These are phyloP conservation scores for Fusarium sp. DNA, from an alignment of 2,329 filamentous ascomycete species.

Conservation along the genomic window DNA sequence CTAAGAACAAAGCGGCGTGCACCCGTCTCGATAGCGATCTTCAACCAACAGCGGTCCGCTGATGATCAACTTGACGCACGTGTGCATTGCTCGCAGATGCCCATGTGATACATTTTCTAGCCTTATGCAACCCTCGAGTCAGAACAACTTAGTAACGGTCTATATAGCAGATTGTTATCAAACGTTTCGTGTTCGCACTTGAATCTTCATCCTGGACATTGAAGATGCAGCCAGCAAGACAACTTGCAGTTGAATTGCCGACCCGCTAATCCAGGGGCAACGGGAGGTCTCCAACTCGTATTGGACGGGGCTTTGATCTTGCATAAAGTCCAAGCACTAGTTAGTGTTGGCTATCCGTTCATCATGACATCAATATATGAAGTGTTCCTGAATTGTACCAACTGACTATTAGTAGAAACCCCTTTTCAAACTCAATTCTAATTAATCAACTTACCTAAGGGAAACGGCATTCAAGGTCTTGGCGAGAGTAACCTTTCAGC, in stretches of 20 bases:
- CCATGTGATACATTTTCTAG: slow-evolving; percentile 13
- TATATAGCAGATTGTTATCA: neutral
- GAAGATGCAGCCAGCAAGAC: neutral
- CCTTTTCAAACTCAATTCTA: neutral
- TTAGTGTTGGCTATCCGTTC: neutral
- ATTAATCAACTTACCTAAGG: slow-evolving; percentile 3
- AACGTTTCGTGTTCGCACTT: neutral
- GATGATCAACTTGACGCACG: slow-evolving; percentile 33
- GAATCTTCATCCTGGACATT: neutral
- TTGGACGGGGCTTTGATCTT: slow-evolving; percentile 31
- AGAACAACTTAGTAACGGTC: neutral
- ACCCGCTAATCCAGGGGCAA: slow-evolving; percentile 35
- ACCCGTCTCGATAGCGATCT: slow-evolving; percentile 25
- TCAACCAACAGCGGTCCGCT: slow-evolving; percentile 18
- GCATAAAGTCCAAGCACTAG: slow-evolving; percentile 29
- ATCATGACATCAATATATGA: neutral
- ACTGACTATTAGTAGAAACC: neutral
- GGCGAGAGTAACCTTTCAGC: slow-evolving; percentile 11
- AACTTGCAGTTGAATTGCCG: slow-evolving; percentile 5
- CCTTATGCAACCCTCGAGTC: slow-evolving; percentile 1
- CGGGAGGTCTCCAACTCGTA: slow-evolving; percentile 31
- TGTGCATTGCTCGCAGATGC: slow-evolving; percentile 13
- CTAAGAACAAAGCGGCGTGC: slow-evolving; percentile 4
- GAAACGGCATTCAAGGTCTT: slow-evolving; percentile 20
- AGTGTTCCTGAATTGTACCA: slow-evolving; percentile 16